Evolutionary conservation across 1,139 yeast species (phyloP), one percentile per base, ranked within the genome.

Genomic region (Geotrichum restrictum): DNA sequence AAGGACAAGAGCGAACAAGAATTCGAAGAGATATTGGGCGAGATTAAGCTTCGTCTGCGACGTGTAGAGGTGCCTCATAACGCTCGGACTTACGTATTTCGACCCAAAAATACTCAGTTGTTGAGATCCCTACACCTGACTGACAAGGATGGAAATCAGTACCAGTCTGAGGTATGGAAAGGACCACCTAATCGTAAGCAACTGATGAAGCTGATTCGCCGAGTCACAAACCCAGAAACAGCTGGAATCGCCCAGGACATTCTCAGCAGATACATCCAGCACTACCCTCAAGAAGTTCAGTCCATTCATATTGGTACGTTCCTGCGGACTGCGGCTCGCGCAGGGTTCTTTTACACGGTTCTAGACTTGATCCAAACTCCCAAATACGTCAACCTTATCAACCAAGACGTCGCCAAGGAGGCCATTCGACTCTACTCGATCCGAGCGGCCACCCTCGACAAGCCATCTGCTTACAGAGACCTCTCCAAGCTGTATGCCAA

Each of bases 141-240:
- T 14, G 56, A 54, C 49, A 54, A 51, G 48, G 54, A 52, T 16
- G 56, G 56, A 27, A 45, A 48, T 33, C 24, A 40, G 13, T 45
- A 48, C 27, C 27, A 36, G 36, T 34, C 56, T 6, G 50, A 48
- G 29, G 47, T 45, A 16, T 45, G 53, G 49, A 45, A 43, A 31
- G 53, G 54, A 18, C 43, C 42, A 16, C 56, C 56, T 11, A 41
- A 49, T 22, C 41, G 54, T 39, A 51, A 45, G 39, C 52, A 48
- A 13, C 41, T 54, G 8, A 32, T 48, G 49, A 42, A 43, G 18
- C 45, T 54, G 31, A 45, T 54, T n/a, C 36, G 52, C 22, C 45
- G 48, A 6, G 46, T 49, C 11, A 43, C 54, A 2, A 45, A 42
- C 10, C 36, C 39, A 5, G 54, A 45, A 36, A 24, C 51, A 11